Evolutionary conservation across 805 yeast genomes (phyloP).

Genomic region (Kluyveromyces dobzhanskii): DNA sequence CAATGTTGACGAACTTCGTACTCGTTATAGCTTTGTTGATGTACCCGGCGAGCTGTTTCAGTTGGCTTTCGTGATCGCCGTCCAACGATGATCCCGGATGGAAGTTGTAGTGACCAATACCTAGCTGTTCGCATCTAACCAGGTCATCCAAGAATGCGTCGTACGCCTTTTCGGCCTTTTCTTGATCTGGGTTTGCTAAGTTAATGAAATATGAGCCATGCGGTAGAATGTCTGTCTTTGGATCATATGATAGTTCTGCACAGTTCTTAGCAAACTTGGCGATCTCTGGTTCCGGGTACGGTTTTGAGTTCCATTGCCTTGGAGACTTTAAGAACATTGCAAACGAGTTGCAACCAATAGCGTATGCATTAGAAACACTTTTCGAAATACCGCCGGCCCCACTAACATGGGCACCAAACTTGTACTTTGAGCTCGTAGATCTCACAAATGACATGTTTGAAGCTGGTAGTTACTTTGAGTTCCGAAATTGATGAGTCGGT

Average conservation of each 20-base stretch:
- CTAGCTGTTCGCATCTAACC: conserved; percentile 74
- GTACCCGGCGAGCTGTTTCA: conserved; percentile 63
- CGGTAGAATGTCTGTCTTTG: conserved; percentile 75
- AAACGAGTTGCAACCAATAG: conserved; percentile 61
- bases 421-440: conserved; percentile 37
- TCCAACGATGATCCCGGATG: conserved; percentile 88
- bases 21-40: conserved; percentile 69
- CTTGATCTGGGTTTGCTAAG: conserved; percentile 81
- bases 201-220: conserved; percentile 95
- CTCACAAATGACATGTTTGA: conserved; percentile 37
- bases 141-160: conserved; percentile 80
- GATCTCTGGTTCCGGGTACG: conserved; percentile 58
- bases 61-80: conserved; percentile 58
- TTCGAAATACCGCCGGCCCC: conserved; percentile 74
- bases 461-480: no score
- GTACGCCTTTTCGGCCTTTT: conserved; percentile 67
- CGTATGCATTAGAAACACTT: conserved; percentile 50
- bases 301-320: conserved; percentile 84
- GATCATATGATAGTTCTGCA: conserved; percentile 54
- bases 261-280: conserved; percentile 58
- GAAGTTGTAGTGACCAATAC: conserved; percentile 80
- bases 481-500: no score
- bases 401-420: conserved; percentile 86
- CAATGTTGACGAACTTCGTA: conserved; percentile 76
- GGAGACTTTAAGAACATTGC: conserved; percentile 89